Base-by-base conservation (phyloP, 345 rosid species). In the Populus simonii region DNA sequence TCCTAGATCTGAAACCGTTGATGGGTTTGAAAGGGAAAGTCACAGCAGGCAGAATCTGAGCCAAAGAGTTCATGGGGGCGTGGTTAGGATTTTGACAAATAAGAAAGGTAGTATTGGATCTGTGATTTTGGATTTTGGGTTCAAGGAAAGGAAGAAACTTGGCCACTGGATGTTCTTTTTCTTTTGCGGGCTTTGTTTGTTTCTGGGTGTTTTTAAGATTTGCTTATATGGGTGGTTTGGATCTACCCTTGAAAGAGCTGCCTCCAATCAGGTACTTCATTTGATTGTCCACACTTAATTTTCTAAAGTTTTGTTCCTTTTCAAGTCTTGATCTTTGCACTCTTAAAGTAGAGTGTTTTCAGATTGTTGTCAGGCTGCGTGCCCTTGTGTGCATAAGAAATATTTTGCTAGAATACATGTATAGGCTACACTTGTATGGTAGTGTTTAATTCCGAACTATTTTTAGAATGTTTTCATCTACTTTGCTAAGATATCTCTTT, bases 171-270 rank as follows among this genome's bases (percentile, higher is more conserved):
- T 96, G 94, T 96, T 96, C 85, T 86, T 93, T 51, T 59, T 75
- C 11, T 96, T 93, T 47, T 96, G 96, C 77, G 96, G 93, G 77
- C 82, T 85, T 15, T 96, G 94, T 82, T 89, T 96, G 86, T 93
- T 93, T 84, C 71, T 92, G 84, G 97, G 98, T 66, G 90, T 93
- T 85, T 78, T 92, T 31, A 96, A 88, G 94, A 88, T 96, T 82
- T 92, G 97, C 84, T 92, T 92, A 33, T 84, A 85, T 80, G 98
- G 98, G 11, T 92, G 96, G 98, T 86, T 96, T 81, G 93, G 98
- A 88, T 92, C 98, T 77, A 85, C 90, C 74, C 89, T 92, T 68
- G 98, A 95, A 67, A 86, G 81, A 36, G 85, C 89, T 17, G 75
- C 89, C 66, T 86, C 85, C 9, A 51, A 81, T 75, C 90, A 85